These are phyloP conservation scores for Cercis canadensis DNA, from an alignment of 306 rosid species.

Conservation along the genomic window DNA sequence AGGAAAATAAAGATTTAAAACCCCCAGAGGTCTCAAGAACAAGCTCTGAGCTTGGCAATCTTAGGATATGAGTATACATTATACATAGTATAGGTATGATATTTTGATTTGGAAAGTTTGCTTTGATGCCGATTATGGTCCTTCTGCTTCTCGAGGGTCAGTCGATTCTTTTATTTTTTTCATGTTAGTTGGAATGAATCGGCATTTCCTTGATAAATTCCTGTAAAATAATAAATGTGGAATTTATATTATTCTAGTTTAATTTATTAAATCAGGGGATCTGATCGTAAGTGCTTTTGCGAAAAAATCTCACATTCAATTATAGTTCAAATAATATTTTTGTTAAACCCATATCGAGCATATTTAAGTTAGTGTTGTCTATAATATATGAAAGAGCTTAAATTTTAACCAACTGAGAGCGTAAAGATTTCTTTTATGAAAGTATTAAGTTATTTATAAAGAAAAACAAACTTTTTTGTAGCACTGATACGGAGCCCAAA, in stretches of 20 bases:
- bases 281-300: neutral
- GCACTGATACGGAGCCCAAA: no score
- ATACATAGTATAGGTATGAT: conserved; percentile 23
- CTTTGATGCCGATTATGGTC: conserved; percentile 36
- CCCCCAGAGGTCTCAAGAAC: conserved; percentile 43
- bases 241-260: conserved; percentile 17
- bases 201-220: conserved; percentile 29
- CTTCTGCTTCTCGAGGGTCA: conserved; percentile 26
- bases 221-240: conserved; percentile 29
- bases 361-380: no score
- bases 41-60: conserved; percentile 53
- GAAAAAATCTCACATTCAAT: neutral
- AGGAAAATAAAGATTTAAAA: conserved; percentile 46
- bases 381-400: no score
- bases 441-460: no score
- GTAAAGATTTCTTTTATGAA: no score
- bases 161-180: conserved; percentile 24
- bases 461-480: no score
- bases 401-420: no score
- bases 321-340: no score
- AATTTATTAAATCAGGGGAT: neutral
- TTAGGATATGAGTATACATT: conserved; percentile 39
- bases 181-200: conserved; percentile 30
- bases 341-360: no score
- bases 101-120: conserved; percentile 3